These are phyloP conservation scores for Pseudozyma sp. DNA, from an alignment of 1,284 basidiomycete species.

Conservation along the genomic window DNA sequence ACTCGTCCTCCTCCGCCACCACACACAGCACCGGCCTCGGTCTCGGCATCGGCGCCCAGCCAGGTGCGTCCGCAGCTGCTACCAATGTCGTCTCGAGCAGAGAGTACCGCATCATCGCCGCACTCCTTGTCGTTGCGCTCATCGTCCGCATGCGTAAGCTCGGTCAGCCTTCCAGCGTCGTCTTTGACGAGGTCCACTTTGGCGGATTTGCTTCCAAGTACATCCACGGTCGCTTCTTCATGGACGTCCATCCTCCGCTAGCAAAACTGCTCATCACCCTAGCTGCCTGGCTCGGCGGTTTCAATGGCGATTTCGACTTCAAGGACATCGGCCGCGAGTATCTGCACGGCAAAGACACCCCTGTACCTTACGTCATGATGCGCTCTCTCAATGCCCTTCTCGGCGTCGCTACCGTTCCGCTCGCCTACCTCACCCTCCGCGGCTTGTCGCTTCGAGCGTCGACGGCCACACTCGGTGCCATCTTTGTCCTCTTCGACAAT, in stretches of 20 bases:
- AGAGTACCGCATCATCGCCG: slow-evolving; percentile 45
- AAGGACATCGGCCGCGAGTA: slow-evolving; percentile 82
- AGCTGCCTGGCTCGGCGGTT: slow-evolving; percentile 88
- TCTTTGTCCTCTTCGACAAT: slow-evolving; percentile 96
- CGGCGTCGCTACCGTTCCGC: slow-evolving; percentile 87
- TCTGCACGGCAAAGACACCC: slow-evolving; percentile 62
- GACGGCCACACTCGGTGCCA: slow-evolving; percentile 86
- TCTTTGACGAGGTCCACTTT: slow-evolving; percentile 69
- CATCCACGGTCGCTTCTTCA: slow-evolving; percentile 87
- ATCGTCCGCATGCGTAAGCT: slow-evolving; percentile 60
- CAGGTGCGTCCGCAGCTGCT: slow-evolving; percentile 38
- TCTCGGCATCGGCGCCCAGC: slow-evolving; percentile 47
- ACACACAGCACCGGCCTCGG: slow-evolving; percentile 41
- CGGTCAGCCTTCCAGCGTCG: slow-evolving; percentile 64
- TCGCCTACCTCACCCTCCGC: slow-evolving; percentile 93
- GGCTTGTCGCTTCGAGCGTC: slow-evolving; percentile 84
- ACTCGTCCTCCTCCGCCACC: slow-evolving; percentile 7
- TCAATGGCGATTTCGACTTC: slow-evolving; percentile 93
- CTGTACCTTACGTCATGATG: slow-evolving; percentile 95
- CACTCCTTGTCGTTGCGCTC: slow-evolving; percentile 35
- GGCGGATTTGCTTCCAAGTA: slow-evolving; percentile 79
- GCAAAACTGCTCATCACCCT: slow-evolving; percentile 95
- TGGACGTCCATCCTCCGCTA: slow-evolving; percentile 97
- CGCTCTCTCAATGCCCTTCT: slow-evolving; percentile 89
- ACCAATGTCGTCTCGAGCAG: slow-evolving; percentile 23